Evolutionary conservation across 2,329 filamentous ascomycete species (phyloP), one percentile per base, ranked within the genome.

Genomic region (Cordyceps pruinosa): DNA sequence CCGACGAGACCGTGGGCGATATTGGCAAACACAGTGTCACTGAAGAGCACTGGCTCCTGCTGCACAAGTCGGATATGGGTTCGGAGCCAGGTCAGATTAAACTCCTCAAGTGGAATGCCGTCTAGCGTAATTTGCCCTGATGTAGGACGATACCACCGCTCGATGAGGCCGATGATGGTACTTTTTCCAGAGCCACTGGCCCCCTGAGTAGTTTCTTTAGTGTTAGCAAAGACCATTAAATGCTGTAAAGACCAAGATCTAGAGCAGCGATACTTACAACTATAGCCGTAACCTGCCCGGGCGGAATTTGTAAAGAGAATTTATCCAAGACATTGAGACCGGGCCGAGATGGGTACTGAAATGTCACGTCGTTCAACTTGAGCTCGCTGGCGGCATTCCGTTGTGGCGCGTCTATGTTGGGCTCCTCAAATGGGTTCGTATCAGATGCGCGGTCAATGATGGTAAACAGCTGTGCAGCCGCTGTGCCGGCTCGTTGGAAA

Each of bases 11-110:
- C 81, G 44, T 77, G 72, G 0, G 74, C 72, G 12, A 85, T 78
- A 60, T 84, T 84, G 9, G 77, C 73, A 50, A 79, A 80, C n/a
- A 85, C 79, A 1, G 69, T 71, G 25, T 73, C 70, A 45, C 75
- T 71, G 61, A 77, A 77, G 6, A 77, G 66, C n/a, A 75, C 70
- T 1, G 75, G 75, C 42, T 77, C 75, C 61, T 57, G 54, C 44
- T 73, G 72, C 10, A 73, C 72, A 15, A 73, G 70, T 8, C 71
- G 69, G 26, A 72, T 61, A 26, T 72, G 69, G 32, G 66, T 72
- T 21, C 71, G 66, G 2, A 73, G 66, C 71, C 71, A 74, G 47
- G 69, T 70, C 28, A 74, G 61, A 57, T 74, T 74, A 10, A 74
- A 61, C 2, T 65, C 23, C 10, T 68, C 62, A 44, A 73, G 70